Percentiles rank a stretch among this genome's conserved stretches.
Conservation (phyloP, 2,329 filamentous ascomycete species). For the Alternaria panax region DNA sequence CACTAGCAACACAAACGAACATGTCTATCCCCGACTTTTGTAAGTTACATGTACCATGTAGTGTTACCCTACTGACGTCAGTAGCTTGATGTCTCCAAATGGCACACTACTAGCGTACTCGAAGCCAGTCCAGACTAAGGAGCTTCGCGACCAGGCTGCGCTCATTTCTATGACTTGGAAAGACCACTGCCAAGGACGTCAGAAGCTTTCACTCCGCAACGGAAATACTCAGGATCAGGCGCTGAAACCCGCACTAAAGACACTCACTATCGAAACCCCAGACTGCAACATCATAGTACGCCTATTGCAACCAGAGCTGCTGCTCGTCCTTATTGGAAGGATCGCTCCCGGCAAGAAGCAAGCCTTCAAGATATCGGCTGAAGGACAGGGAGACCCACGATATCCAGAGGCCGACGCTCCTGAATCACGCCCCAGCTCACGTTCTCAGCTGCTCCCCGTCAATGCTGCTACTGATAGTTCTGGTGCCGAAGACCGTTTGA, state of each 20-base stretch:
- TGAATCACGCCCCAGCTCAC: conserved; percentile 13
- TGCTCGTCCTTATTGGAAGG: conserved; percentile 58
- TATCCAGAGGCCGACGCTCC: conserved; percentile 42
- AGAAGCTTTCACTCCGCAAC: conserved; percentile 19
- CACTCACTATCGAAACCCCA: conserved; percentile 57
- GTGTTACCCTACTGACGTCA: conserved; percentile 14
- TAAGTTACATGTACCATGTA: conserved; percentile 31
- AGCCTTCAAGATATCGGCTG: conserved; percentile 54
- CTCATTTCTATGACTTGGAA: conserved; percentile 60
- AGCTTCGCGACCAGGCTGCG: conserved; percentile 58
- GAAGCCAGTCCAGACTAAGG: conserved; percentile 57
- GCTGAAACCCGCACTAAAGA: conserved; percentile 46
- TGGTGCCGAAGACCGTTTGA: conserved; percentile 12
- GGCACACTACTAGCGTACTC: conserved; percentile 60
- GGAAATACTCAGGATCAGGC: conserved; percentile 13
- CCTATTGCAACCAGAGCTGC: conserved; percentile 55
- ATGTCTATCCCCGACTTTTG: conserved; percentile 56
- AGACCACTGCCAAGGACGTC: conserved; percentile 46
- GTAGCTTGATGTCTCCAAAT: conserved; percentile 59
- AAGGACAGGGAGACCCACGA: conserved; percentile 50
- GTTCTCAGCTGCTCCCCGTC: conserved; percentile 11
- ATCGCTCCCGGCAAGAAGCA: conserved; percentile 53
- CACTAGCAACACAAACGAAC: conserved; percentile 54
- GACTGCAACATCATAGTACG: conserved; percentile 57
- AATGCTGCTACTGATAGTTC: conserved; percentile 11